A percentile compares a stretch with the other conserved stretches of the same genome.
Conservation (phyloP, 305 asterid species). For the Petunia hybrid region DNA sequence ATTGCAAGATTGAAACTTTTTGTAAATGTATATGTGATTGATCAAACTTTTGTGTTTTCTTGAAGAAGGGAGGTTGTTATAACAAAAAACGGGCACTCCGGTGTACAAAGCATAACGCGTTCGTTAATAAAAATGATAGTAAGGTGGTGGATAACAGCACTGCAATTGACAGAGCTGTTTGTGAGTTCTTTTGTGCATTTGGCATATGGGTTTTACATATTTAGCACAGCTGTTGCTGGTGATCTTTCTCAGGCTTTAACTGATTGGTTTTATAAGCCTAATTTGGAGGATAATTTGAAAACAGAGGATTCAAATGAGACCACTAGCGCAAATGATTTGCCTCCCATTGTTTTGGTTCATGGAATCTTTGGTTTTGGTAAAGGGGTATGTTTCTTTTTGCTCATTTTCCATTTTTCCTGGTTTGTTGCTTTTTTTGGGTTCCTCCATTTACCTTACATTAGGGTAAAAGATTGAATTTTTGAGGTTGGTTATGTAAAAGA, state of each 20-base stretch:
- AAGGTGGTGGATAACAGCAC: slow-evolving; percentile 73
- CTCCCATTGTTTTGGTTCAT: slow-evolving; percentile 95
- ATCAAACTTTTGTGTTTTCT: slow-evolving; percentile 52
- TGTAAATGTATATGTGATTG: background rate
- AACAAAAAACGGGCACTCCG: background rate
- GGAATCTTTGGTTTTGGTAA: slow-evolving; percentile 98
- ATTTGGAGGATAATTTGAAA: slow-evolving; percentile 47
- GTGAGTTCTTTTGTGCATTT: slow-evolving; percentile 84
- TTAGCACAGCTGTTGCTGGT: slow-evolving; percentile 90
- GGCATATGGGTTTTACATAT: slow-evolving; percentile 82
- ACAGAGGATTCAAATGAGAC: slow-evolving; percentile 47
- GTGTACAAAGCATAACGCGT: no score
- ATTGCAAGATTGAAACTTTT: slow-evolving; percentile 35
- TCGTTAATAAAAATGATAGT: slow-evolving; percentile 47
- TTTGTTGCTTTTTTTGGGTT: background rate
- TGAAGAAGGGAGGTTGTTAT: slow-evolving; percentile 61
- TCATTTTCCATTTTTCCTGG: background rate
- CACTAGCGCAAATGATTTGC: slow-evolving; percentile 61
- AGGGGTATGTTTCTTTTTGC: slow-evolving; percentile 67
- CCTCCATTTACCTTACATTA: no score
- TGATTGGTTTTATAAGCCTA: slow-evolving; percentile 71
- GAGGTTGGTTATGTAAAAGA: no score
- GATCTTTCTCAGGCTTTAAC: slow-evolving; percentile 75
- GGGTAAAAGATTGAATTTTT: no score
- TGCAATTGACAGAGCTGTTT: slow-evolving; percentile 74